A percentile compares a stretch with the other conserved stretches of the same genome.
Evolutionary conservation across 345 rosid species (phyloP).

Genomic region (Boechera retrofracta): DNA sequence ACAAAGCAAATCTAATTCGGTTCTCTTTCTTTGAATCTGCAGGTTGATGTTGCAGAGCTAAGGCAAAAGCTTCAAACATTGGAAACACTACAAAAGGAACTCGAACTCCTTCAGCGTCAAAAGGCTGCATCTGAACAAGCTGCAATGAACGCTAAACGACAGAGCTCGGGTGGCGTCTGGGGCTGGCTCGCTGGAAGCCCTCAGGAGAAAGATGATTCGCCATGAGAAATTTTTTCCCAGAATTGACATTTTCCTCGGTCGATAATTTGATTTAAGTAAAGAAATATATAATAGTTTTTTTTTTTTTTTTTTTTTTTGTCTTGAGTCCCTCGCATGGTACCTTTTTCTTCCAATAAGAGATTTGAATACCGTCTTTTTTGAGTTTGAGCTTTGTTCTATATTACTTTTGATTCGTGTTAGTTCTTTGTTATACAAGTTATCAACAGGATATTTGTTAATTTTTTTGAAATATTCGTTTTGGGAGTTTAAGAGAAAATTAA

Average conservation of each 20-base stretch:
- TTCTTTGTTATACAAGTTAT: constrained; percentile 34
- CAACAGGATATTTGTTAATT: constrained; percentile 19
- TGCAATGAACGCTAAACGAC: constrained; percentile 70
- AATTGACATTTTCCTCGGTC: no score
- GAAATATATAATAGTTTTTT: constrained; percentile 9
- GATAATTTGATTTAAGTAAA: constrained; percentile 25
- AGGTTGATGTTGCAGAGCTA: constrained; percentile 98
- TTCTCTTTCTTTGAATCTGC: constrained; percentile 33
- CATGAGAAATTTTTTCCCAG: no score
- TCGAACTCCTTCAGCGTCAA: constrained; percentile 90
- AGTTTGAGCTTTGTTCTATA: constrained; percentile 15
- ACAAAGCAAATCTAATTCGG: not conserved
- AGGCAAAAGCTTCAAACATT: constrained; percentile 89
- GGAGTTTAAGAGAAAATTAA: not conserved
- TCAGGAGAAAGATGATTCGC: constrained; percentile 47
- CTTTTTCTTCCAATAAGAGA: constrained; percentile 21
- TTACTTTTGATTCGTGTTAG: constrained; percentile 18
- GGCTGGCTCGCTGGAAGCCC: constrained; percentile 96
- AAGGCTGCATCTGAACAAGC: constrained; percentile 98
- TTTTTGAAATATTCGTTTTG: constrained; percentile 2
- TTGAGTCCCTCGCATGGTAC: constrained; percentile 10
- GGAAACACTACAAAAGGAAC: constrained; percentile 88
- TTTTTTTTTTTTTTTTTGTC: not conserved
- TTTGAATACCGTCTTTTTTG: not conserved
- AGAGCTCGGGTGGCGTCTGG: constrained; percentile 94